Base-by-base conservation (phyloP, 2,329 filamentous ascomycete genomes). In the Metarhizium brunneum region DNA sequence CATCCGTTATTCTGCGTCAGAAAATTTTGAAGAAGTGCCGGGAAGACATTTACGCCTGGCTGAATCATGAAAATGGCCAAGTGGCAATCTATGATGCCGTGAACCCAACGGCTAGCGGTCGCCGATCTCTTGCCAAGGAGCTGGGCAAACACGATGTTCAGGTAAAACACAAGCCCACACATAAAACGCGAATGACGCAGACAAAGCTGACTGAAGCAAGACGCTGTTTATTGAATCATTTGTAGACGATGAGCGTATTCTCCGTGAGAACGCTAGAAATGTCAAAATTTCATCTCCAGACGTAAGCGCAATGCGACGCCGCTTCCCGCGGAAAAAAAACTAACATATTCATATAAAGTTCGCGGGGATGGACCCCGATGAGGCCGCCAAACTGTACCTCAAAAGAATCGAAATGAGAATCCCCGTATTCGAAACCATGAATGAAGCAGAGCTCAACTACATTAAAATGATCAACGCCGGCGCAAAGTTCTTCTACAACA, bases 401-500 rank as follows among this genome's bases (percentile, higher is more conserved):
- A 83, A 85, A 59, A 86, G 94, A 52, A 97, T 99, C 66, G 86
- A 90, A 60, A 86, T 89, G 63, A 90, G 94, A 63, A 99, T 99
- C 57, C 94, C 94, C 20, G 86, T 92, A 57, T 99, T 96, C 64
- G 92, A 99, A 73, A 95, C 90, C 1, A 97, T 99, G 91, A 82
- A 92, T 64, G 94, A 99, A 70, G 80, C 81, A 35, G 92, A 97
- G 62, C 80, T 99, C 60, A 96, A 97, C 69, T 99, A 92, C 73
- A 92, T 99, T 74, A 96, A 96, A 76, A 96, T 99, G 92, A 95
- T 97, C 69, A 99, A 99, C 63, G 94, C 94, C 7, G 94, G 94
- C 48, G 85, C 92, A 66, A 85, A 90, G 62, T 87, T 99, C 66
- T 87, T 92, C 64, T 92, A 97, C 72, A 99, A 99, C 75, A 96